These are phyloP conservation scores for Lonicera japonica DNA, from an alignment of 129 eudicot genomes.

Conservation along the genomic window DNA sequence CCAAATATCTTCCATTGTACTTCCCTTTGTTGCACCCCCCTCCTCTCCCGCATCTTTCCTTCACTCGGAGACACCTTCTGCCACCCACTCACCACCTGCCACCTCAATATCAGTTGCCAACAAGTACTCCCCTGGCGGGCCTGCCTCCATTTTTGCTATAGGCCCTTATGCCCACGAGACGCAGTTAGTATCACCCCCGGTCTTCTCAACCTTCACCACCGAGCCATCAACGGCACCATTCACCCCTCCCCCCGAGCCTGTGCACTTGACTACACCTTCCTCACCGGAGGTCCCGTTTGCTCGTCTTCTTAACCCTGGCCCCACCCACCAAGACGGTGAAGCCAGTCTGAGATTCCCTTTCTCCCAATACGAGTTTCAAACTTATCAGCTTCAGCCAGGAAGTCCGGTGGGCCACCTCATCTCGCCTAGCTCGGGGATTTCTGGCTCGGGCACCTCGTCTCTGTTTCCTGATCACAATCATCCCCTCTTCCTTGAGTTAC, in stretches of 20 bases:
- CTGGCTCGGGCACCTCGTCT: conserved; percentile 69
- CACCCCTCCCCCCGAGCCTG: conserved; percentile 91
- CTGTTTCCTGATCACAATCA: conserved; percentile 56
- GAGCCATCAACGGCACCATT: conserved; percentile 98
- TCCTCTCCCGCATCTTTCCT: conserved; percentile 96
- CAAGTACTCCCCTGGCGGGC: conserved; percentile 87
- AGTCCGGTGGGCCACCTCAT: conserved; percentile 86
- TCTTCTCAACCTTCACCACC: conserved; percentile 77
- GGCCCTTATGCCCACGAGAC: conserved; percentile 97
- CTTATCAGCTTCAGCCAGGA: conserved; percentile 89
- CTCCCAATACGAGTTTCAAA: conserved; percentile 76
- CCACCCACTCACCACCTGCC: conserved; percentile 69
- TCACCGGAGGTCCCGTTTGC: conserved; percentile 99
- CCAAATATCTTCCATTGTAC: conserved; percentile 35
- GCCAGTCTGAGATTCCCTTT: conserved; percentile 38
- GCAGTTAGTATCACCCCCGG: conserved; percentile 87
- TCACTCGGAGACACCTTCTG: conserved; percentile 83
- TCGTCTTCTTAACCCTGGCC: conserved; percentile 69
- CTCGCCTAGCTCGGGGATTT: conserved; percentile 84
- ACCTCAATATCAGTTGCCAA: conserved; percentile 47
- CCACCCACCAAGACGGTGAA: conserved; percentile 41
- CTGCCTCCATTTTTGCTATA: conserved; percentile 70
- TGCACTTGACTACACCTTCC: conserved; percentile 88
- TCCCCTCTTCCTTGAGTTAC: conserved; percentile 36
- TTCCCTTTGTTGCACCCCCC: conserved; percentile 88